Evolutionary conservation across 2,329 filamentous ascomycete genomes (phyloP).

Genomic region (Diaporthe capsici): DNA sequence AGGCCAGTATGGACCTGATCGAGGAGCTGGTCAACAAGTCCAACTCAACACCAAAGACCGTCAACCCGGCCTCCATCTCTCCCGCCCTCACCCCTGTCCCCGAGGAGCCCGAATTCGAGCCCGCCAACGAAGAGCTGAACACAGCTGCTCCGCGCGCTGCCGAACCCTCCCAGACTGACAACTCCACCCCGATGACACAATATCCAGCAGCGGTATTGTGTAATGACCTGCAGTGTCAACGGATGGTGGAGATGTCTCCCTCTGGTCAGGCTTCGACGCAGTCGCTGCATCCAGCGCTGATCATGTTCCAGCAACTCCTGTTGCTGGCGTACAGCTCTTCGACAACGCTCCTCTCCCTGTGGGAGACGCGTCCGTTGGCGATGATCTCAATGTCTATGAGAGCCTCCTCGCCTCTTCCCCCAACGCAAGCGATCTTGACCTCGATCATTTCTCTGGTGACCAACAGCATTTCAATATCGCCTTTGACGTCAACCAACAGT

Average conservation of each 20-base stretch:
- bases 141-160: conserved; percentile 46
- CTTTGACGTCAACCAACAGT: conserved; percentile 62
- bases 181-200: conserved; percentile 93
- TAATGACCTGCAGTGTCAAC: conserved; percentile 96
- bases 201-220: conserved; percentile 99
- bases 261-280: conserved; percentile 61
- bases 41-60: conserved; percentile 58
- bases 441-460: conserved; percentile 78
- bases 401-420: conserved; percentile 81
- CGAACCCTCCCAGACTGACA: conserved; percentile 47
- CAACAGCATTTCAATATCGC: conserved; percentile 47
- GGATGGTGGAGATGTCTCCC: conserved; percentile 76
- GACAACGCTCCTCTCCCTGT: conserved; percentile 75
- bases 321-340: conserved; percentile 73
- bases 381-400: conserved; percentile 84
- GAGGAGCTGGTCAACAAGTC: conserved; percentile 59
- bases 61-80: conserved; percentile 74
- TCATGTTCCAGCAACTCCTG: conserved; percentile 68
- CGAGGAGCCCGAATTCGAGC: conserved; percentile 55
- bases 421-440: conserved; percentile 75
- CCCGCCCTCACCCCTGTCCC: conserved; percentile 68
- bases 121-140: conserved; percentile 47
- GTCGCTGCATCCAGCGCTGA: conserved; percentile 56
- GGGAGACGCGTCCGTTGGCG: conserved; percentile 74
- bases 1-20: conserved; percentile 49